Conservation (phyloP, 768 basidiomycete genomes). For the Phanerochaete sordida region DNA sequence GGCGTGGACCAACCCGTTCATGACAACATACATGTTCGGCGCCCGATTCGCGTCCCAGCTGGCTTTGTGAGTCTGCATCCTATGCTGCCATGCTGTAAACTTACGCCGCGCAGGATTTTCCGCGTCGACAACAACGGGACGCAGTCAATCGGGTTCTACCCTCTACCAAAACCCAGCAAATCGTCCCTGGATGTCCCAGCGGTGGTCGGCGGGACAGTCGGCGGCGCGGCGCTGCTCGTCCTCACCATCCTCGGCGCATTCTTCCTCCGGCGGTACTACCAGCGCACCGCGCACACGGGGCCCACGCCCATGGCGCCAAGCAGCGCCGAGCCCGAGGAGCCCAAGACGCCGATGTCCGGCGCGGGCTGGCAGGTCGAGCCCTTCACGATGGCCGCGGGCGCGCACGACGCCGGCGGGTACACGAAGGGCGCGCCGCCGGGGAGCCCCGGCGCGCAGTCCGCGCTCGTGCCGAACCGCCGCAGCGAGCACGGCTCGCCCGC, state of each 20-base stretch:
- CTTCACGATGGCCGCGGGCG: not conserved
- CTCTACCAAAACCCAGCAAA: not conserved
- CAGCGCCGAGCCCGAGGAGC: not conserved
- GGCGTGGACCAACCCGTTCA: constrained; percentile 21
- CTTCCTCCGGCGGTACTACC: not conserved
- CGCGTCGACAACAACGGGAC: constrained; percentile 1
- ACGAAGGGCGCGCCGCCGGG: not conserved
- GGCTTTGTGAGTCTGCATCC: constrained; percentile 22
- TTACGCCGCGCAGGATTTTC: constrained; percentile 4
- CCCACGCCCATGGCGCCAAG: not conserved
- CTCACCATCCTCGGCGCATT: not conserved
- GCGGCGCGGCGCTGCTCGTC: constrained; percentile 5
- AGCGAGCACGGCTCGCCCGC: not conserved
- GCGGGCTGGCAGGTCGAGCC: not conserved
- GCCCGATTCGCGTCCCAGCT: constrained; percentile 22
- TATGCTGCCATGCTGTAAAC: not conserved
- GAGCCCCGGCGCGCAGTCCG: not conserved
- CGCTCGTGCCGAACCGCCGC: not conserved
- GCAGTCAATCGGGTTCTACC: constrained; percentile 9
- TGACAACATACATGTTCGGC: constrained; percentile 21
- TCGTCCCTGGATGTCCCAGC: not conserved
- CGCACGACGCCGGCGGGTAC: not conserved
- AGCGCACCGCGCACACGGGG: not conserved
- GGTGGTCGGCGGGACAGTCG: constrained; percentile 11
- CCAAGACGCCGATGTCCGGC: not conserved